Evolutionary conservation across 176 grass and related monocot species (phyloP).

Genomic region (Juncus inflexus): DNA sequence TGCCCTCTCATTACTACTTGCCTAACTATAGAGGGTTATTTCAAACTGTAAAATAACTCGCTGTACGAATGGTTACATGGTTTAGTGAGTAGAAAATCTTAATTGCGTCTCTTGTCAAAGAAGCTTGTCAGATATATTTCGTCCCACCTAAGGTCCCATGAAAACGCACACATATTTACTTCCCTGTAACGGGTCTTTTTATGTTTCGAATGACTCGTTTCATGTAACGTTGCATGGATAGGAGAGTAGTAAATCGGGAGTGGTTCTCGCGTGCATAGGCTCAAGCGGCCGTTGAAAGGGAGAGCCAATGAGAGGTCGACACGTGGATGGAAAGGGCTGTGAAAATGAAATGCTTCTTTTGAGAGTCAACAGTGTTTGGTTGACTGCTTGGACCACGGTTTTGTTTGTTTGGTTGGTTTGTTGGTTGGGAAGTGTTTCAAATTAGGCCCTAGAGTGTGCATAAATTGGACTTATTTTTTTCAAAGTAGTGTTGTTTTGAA

Average conservation of each 20-base stretch:
- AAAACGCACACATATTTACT: too few relatives aligned
- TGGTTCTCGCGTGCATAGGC: slow-evolving; percentile 3
- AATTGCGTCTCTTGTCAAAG: too few relatives aligned
- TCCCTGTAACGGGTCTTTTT: too few relatives aligned
- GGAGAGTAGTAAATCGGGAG: background rate
- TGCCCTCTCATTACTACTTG: background rate
- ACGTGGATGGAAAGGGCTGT: slow-evolving; percentile 1
- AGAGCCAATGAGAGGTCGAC: background rate
- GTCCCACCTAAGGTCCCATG: background rate
- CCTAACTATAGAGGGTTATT: too few relatives aligned
- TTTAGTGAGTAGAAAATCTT: too few relatives aligned
- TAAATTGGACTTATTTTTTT: too few relatives aligned
- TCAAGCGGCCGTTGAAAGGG: slow-evolving; percentile 19
- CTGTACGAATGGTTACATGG: too few relatives aligned
- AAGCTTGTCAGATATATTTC: background rate
- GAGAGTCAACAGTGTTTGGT: background rate
- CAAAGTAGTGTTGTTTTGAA: too few relatives aligned
- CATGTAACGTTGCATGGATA: background rate
- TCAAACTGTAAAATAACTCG: too few relatives aligned
- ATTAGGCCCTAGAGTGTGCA: too few relatives aligned
- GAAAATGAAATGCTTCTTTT: background rate
- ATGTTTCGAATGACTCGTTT: too few relatives aligned
- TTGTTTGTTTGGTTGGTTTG: slow-evolving; percentile 11
- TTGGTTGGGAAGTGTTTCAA: background rate
- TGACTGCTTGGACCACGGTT: slow-evolving; percentile 16